Evolutionary conservation across 2,329 filamentous ascomycete species (phyloP).

Genomic region (Truncatella angustata): DNA sequence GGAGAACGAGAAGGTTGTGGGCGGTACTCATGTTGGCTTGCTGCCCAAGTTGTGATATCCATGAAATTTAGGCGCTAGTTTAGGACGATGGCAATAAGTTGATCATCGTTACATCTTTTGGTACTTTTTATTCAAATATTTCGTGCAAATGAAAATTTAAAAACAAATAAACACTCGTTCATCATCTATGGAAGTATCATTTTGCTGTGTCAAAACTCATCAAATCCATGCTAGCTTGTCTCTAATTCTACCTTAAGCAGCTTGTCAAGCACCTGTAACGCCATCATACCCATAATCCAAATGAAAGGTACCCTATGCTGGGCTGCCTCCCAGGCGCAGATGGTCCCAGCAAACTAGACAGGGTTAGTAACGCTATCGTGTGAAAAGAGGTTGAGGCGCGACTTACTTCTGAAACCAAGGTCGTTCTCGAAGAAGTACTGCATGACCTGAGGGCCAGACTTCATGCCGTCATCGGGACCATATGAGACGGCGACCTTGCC

Average conservation of each 20-base stretch:
- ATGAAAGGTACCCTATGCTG: constrained; percentile 15
- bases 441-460: constrained; percentile 61
- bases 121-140: too few relatives aligned
- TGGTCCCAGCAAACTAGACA: constrained; percentile 29
- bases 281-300: background rate
- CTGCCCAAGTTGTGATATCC: constrained; percentile 48
- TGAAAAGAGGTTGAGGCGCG: background rate
- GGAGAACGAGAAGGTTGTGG: constrained; percentile 54
- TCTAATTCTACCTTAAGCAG: background rate
- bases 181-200: too few relatives aligned
- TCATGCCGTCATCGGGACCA: constrained; percentile 55
- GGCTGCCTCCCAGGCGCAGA: constrained; percentile 25
- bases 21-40: constrained; percentile 51
- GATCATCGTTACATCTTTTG: too few relatives aligned
- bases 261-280: background rate
- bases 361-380: constrained; percentile 11
- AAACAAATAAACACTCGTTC: too few relatives aligned
- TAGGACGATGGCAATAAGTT: too few relatives aligned
- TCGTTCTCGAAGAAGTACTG: constrained; percentile 66
- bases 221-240: too few relatives aligned
- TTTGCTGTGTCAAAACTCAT: too few relatives aligned
- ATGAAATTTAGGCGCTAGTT: too few relatives aligned
- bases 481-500: constrained; percentile 69
- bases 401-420: constrained; percentile 62
- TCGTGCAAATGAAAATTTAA: too few relatives aligned